Conservation (phyloP, 192 early-diverging fungal species). For the Ambispora gerdemannii region DNA sequence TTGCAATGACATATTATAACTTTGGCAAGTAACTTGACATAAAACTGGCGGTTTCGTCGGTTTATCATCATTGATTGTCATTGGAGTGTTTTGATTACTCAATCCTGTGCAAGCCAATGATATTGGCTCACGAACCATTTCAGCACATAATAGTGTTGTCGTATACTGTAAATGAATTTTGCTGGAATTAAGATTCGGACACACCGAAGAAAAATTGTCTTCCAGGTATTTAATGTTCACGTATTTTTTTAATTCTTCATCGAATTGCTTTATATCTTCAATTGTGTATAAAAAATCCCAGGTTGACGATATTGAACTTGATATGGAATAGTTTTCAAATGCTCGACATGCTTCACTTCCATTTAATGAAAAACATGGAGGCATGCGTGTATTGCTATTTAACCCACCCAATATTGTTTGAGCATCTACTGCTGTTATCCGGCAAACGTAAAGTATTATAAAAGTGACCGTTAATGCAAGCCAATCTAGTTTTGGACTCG, state of each 20-base stretch:
- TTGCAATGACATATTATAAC: not conserved
- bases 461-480: too few species aligned
- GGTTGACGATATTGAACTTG: not conserved
- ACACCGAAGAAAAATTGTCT: not conserved
- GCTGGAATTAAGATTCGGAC: not conserved
- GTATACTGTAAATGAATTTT: slow-evolving; percentile 7
- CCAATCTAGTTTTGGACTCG: too few species aligned
- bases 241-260: slow-evolving; percentile 5
- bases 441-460: too few species aligned
- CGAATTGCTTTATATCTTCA: slow-evolving; percentile 1
- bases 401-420: too few species aligned
- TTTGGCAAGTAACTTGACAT: slow-evolving; percentile 1
- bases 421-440: too few species aligned
- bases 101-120: not conserved
- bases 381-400: not conserved
- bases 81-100: not conserved
- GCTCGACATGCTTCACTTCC: not conserved
- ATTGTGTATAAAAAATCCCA: not conserved
- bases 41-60: not conserved
- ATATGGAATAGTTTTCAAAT: slow-evolving; percentile 6
- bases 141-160: slow-evolving; percentile 6
- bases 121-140: slow-evolving; percentile 2
- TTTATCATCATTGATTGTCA: not conserved
- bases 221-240: slow-evolving; percentile 11
- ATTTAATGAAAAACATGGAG: slow-evolving; percentile 15